These are phyloP conservation scores for Avena eriantha DNA, from an alignment of 176 grass and related monocot genomes.

Conservation along the genomic window DNA sequence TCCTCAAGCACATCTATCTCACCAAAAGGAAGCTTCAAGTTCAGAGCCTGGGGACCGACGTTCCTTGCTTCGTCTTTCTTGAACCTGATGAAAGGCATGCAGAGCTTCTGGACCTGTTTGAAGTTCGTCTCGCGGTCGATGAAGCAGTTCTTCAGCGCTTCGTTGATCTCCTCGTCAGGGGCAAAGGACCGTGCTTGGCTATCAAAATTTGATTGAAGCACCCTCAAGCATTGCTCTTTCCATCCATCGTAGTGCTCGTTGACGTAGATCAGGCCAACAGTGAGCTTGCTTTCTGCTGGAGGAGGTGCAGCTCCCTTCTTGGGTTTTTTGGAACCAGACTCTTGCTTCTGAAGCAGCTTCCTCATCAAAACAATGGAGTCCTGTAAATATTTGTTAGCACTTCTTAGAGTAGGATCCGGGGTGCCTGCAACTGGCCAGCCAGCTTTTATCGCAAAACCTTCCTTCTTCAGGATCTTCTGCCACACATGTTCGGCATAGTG, in stretches of 20 bases:
- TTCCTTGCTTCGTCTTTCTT: conserved; percentile 68
- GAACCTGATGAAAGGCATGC: conserved; percentile 81
- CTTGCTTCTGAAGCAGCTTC: conserved; percentile 79
- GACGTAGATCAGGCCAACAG: not conserved
- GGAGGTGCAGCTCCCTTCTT: conserved; percentile 63
- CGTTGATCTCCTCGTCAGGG: conserved; percentile 67
- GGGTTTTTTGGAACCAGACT: conserved; percentile 70
- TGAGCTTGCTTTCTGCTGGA: conserved; percentile 54
- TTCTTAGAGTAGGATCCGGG: conserved; percentile 62
- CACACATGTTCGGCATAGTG: conserved; percentile 83
- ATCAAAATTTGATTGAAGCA: conserved; percentile 64
- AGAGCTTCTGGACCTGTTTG: conserved; percentile 77
- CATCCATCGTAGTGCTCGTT: conserved; percentile 80
- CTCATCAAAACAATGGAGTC: conserved; percentile 74
- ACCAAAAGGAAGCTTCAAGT: conserved; percentile 74
- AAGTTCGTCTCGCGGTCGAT: conserved; percentile 58
- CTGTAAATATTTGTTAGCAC: conserved; percentile 82
- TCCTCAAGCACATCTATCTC: conserved; percentile 66
- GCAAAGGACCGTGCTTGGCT: conserved; percentile 49
- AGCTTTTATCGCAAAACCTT: conserved; percentile 70
- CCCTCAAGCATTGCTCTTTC: conserved; percentile 75
- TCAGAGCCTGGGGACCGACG: conserved; percentile 57
- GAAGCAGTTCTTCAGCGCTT: conserved; percentile 53
- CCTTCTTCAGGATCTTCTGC: conserved; percentile 65
- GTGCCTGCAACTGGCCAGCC: conserved; percentile 61